Conservation (phyloP, 2,329 filamentous ascomycete genomes). For the Pseudogymnoascus sp. region DNA sequence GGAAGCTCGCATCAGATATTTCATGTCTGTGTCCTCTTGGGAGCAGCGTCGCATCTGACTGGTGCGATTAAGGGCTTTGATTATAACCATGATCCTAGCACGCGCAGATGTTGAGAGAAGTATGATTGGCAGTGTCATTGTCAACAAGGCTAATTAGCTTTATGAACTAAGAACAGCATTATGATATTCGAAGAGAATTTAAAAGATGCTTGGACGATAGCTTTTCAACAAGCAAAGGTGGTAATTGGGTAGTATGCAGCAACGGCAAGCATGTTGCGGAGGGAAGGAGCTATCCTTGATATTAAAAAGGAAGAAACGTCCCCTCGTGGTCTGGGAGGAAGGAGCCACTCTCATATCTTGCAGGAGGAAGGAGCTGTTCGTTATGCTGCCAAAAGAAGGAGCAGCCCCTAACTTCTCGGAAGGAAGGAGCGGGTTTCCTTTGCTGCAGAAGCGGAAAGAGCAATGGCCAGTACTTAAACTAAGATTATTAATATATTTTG, state of each 20-base stretch:
- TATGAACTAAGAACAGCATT: background rate
- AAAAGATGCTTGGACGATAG: background rate
- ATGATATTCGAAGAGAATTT: background rate
- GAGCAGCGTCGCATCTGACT: background rate
- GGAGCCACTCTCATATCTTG: background rate
- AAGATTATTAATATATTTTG: background rate
- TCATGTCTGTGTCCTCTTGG: background rate
- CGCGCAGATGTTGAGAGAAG: conserved; percentile 3
- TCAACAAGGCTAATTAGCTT: background rate
- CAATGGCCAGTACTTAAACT: background rate
- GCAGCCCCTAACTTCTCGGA: background rate
- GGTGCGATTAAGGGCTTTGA: conserved; percentile 2
- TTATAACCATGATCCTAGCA: background rate
- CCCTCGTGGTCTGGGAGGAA: background rate
- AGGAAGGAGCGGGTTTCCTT: background rate
- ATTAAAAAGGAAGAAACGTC: background rate
- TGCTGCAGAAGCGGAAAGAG: background rate
- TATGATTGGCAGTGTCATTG: background rate
- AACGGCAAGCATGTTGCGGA: background rate
- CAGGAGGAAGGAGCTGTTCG: background rate
- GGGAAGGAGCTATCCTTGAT: background rate
- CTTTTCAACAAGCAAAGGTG: background rate
- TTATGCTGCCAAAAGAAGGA: background rate
- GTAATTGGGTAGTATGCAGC: background rate
- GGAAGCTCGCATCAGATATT: conserved; percentile 2